Evolutionary conservation across 805 yeast species (phyloP).

Genomic region (Wickerhamiella kurtzmanii): DNA sequence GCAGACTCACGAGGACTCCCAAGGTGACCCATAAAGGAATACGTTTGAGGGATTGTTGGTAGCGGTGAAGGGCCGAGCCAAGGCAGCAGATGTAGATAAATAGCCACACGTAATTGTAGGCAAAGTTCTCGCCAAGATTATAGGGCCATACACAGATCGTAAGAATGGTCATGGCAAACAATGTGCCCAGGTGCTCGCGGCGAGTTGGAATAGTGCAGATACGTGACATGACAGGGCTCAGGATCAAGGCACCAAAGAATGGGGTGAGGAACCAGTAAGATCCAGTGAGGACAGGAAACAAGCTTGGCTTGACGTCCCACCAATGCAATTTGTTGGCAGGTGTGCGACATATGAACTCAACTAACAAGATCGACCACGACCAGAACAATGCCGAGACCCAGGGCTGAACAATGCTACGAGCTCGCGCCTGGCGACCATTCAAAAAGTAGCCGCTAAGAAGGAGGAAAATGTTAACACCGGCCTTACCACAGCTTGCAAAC

Average conservation of each 20-base stretch:
- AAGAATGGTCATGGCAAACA: slow-evolving; percentile 2
- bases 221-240: slow-evolving; percentile 4
- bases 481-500: slow-evolving; percentile 9
- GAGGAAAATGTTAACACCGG: slow-evolving; percentile 9
- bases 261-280: slow-evolving; percentile 11
- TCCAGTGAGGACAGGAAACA: slow-evolving; percentile 5
- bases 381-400: slow-evolving; percentile 10
- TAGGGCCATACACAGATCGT: slow-evolving; percentile 2
- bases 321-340: background rate
- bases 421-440: slow-evolving; percentile 3
- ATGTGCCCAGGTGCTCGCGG: slow-evolving; percentile 3
- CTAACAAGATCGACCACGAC: slow-evolving; percentile 4
- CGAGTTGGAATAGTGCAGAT: slow-evolving; percentile 2
- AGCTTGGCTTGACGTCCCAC: background rate
- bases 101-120: slow-evolving; percentile 6
- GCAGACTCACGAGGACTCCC: background rate
- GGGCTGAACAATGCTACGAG: slow-evolving; percentile 6
- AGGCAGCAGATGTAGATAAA: slow-evolving; percentile 6
- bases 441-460: slow-evolving; percentile 11
- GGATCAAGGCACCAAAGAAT: slow-evolving; percentile 4
- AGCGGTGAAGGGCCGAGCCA: slow-evolving; percentile 10
- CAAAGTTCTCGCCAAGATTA: slow-evolving; percentile 2
- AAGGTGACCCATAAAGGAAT: background rate
- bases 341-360: background rate
- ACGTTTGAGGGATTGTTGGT: background rate